These are phyloP conservation scores for Candida michaelii DNA, from an alignment of 805 yeast genomes.

Conservation along the genomic window DNA sequence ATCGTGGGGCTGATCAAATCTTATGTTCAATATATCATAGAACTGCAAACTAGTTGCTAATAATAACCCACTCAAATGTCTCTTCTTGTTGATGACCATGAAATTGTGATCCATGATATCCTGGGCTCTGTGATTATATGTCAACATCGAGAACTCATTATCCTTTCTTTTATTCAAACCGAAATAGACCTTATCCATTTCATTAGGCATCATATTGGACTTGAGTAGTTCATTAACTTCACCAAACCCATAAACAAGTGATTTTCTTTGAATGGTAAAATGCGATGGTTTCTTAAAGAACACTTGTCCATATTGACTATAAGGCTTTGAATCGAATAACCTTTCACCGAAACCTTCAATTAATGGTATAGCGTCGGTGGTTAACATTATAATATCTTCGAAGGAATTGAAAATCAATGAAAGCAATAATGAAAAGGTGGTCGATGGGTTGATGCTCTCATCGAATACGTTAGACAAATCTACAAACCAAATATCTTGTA, in stretches of 20 bases:
- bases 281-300: slow-evolving; percentile 31
- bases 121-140: slow-evolving; percentile 23
- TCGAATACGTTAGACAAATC: slow-evolving; percentile 21
- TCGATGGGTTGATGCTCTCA: slow-evolving; percentile 12
- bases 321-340: slow-evolving; percentile 21
- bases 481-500: slow-evolving; percentile 29
- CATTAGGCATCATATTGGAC: slow-evolving; percentile 20
- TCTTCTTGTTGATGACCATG: slow-evolving; percentile 28
- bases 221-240: slow-evolving; percentile 28
- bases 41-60: slow-evolving; percentile 25
- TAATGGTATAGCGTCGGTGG: slow-evolving; percentile 29
- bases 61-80: slow-evolving; percentile 27
- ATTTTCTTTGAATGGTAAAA: slow-evolving; percentile 17
- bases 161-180: slow-evolving; percentile 15
- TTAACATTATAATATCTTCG: slow-evolving; percentile 28
- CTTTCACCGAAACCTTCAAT: slow-evolving; percentile 15
- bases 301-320: slow-evolving; percentile 22
- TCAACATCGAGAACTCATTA: slow-evolving; percentile 15
- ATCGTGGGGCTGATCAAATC: slow-evolving; percentile 18
- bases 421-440: slow-evolving; percentile 19
- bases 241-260: slow-evolving; percentile 27
- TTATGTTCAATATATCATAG: slow-evolving; percentile 19
- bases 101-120: slow-evolving; percentile 28
- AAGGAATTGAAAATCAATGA: slow-evolving; percentile 34
- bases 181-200: slow-evolving; percentile 21